Conservation (phyloP, 1,139 yeast genomes). For the Hanseniaspora uvarum region DNA sequence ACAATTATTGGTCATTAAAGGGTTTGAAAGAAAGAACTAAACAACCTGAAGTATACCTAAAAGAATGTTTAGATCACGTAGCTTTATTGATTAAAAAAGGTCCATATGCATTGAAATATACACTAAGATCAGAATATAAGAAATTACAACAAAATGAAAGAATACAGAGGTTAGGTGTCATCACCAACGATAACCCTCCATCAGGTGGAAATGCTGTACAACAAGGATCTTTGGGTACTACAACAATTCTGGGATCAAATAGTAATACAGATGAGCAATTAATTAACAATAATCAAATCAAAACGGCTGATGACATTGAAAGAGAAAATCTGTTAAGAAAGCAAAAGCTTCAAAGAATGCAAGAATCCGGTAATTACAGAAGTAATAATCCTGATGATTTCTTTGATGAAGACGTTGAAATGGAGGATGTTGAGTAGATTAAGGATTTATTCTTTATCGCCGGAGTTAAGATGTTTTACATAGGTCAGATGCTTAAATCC, state of each 20-base stretch:
- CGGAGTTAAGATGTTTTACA: too few species aligned
- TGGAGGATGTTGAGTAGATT: conserved; percentile 34
- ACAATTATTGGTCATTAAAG: conserved; percentile 93
- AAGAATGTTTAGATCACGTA: conserved; percentile 81
- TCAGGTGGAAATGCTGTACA: conserved; percentile 14
- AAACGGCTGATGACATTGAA: conserved; percentile 16
- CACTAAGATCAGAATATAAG: conserved; percentile 81
- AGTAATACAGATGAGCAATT: conserved; percentile 18
- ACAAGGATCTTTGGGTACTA: conserved; percentile 18
- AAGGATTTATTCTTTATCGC: not conserved
- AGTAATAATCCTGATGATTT: conserved; percentile 28
- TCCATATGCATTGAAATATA: conserved; percentile 86
- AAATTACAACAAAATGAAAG: conserved; percentile 69
- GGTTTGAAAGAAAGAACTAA: conserved; percentile 87
- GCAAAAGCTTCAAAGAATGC: conserved; percentile 13
- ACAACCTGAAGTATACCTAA: conserved; percentile 90
- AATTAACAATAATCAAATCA: conserved; percentile 18
- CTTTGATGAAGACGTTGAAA: conserved; percentile 35
- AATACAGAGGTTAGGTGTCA: conserved; percentile 52
- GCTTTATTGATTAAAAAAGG: conserved; percentile 89
- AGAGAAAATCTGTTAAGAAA: conserved; percentile 13
- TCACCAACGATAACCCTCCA: conserved; percentile 41
- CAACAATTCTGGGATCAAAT: conserved; percentile 14
- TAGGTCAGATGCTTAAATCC: too few species aligned
- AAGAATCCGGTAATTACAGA: conserved; percentile 14